These are phyloP conservation scores for Lolium multiflorum DNA, from an alignment of 176 grass and related monocot genomes.

Conservation along the genomic window DNA sequence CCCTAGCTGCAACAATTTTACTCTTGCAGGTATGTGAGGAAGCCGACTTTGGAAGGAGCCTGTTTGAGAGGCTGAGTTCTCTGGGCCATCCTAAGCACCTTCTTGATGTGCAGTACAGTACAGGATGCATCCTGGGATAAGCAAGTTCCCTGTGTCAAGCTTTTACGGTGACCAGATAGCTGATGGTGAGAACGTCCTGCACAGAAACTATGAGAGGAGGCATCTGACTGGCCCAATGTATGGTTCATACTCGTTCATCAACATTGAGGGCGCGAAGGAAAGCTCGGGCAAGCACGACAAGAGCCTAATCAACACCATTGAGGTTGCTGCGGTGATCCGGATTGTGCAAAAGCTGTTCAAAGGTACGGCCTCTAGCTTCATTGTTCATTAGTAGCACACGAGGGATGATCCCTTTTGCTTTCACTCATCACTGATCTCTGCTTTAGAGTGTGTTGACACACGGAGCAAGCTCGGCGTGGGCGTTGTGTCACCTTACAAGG, in stretches of 20 bases:
- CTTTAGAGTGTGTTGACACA: too few species aligned
- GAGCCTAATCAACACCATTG: slow-evolving; percentile 62
- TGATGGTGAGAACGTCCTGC: slow-evolving; percentile 70
- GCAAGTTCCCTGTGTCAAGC: slow-evolving; percentile 63
- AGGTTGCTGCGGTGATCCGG: slow-evolving; percentile 54
- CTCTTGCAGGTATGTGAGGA: slow-evolving; percentile 49
- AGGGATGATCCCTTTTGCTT: too few species aligned
- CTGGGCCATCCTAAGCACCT: slow-evolving; percentile 74
- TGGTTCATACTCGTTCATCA: too few species aligned
- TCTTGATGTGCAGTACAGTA: slow-evolving; percentile 74
- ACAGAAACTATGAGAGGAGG: too few species aligned
- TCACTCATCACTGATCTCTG: too few species aligned
- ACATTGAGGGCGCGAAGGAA: too few species aligned
- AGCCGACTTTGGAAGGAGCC: slow-evolving; percentile 64
- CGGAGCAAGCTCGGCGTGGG: too few species aligned
- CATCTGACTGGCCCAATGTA: too few species aligned
- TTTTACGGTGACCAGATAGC: slow-evolving; percentile 55
- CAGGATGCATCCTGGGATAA: slow-evolving; percentile 83
- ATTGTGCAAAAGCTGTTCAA: slow-evolving; percentile 58
- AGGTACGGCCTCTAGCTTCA: slow-evolving; percentile 17
- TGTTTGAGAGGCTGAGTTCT: slow-evolving; percentile 66
- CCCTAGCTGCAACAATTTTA: background rate
- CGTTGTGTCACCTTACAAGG: too few species aligned
- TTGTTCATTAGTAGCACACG: too few species aligned
- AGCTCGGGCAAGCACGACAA: too few species aligned